These are phyloP conservation scores for Coemansia sp. DNA, from an alignment of 192 early-diverging fungal species.

Conservation along the genomic window DNA sequence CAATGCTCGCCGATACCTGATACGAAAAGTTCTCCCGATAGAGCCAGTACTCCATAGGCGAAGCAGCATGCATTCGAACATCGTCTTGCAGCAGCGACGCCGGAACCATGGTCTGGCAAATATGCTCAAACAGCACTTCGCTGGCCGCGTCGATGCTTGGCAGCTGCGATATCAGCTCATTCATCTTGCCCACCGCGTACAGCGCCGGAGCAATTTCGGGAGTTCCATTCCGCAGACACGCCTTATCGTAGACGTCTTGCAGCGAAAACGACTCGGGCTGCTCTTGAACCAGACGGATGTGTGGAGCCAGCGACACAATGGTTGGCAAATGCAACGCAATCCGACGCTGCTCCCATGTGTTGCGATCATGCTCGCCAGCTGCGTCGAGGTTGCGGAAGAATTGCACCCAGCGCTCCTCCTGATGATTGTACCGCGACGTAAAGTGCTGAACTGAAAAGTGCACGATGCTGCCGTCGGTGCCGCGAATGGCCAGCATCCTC, in stretches of 20 bases:
- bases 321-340: slow-evolving; percentile 83
- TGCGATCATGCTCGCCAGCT: slow-evolving; percentile 67
- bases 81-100: slow-evolving; percentile 81
- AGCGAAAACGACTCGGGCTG: slow-evolving; percentile 85
- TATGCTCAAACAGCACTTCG: slow-evolving; percentile 86
- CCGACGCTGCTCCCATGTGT: slow-evolving; percentile 76
- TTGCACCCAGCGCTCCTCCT: slow-evolving; percentile 96
- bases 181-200: slow-evolving; percentile 75
- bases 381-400: slow-evolving; percentile 91
- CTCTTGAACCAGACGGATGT: slow-evolving; percentile 91
- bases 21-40: slow-evolving; percentile 91
- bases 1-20: slow-evolving; percentile 85
- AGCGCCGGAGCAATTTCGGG: slow-evolving; percentile 87
- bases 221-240: slow-evolving; percentile 71
- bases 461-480: slow-evolving; percentile 85
- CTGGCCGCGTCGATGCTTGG: slow-evolving; percentile 72
- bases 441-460: slow-evolving; percentile 96
- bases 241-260: slow-evolving; percentile 90
- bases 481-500: slow-evolving; percentile 82
- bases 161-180: slow-evolving; percentile 24
- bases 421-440: slow-evolving; percentile 79
- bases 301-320: slow-evolving; percentile 89
- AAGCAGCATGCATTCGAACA: slow-evolving; percentile 69
- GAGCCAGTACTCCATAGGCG: slow-evolving; percentile 90
- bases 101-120: slow-evolving; percentile 82